These are phyloP conservation scores for Pulveroboletus frians DNA, from an alignment of 768 basidiomycete genomes.

Conservation along the genomic window DNA sequence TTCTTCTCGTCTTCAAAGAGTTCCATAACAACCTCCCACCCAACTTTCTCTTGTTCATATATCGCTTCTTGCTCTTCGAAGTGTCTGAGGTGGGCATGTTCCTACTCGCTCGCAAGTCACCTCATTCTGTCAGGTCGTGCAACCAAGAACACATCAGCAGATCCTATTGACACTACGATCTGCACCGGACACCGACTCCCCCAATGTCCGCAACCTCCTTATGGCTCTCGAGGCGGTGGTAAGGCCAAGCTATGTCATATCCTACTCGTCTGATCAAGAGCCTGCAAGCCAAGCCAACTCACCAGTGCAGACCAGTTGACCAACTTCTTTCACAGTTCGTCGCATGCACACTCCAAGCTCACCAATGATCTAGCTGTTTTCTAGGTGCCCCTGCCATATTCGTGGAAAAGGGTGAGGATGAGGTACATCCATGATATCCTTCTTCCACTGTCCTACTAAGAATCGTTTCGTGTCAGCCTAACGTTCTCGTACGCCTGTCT, in stretches of 20 bases:
- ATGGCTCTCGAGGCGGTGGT: constrained; percentile 41
- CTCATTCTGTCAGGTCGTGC: constrained; percentile 46
- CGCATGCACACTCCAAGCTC: not conserved
- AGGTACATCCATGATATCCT: constrained; percentile 31
- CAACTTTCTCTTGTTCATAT: constrained; percentile 55
- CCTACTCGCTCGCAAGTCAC: not conserved
- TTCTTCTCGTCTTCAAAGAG: constrained; percentile 61
- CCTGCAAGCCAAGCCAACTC: constrained; percentile 43
- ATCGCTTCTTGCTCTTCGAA: constrained; percentile 65
- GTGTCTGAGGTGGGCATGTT: constrained; percentile 52
- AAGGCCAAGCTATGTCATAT: constrained; percentile 11
- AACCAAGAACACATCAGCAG: constrained; percentile 52
- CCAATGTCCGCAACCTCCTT: constrained; percentile 42
- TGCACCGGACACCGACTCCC: constrained; percentile 42
- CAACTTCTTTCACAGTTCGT: constrained; percentile 48
- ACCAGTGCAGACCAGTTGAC: constrained; percentile 54
- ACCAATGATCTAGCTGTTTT: not conserved
- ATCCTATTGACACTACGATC: constrained; percentile 41
- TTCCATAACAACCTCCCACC: constrained; percentile 50
- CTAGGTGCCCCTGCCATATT: constrained; percentile 56
- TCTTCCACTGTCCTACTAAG: constrained; percentile 7
- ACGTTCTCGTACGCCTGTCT: constrained; percentile 21
- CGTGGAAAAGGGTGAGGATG: constrained; percentile 52
- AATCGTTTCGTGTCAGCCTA: constrained; percentile 15
- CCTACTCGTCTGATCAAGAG: constrained; percentile 15